Evolutionary conservation across 495 filamentous ascomycete genomes (phyloP), one percentile per base, ranked within the genome.

Genomic region (Penicillium bialowiezense): DNA sequence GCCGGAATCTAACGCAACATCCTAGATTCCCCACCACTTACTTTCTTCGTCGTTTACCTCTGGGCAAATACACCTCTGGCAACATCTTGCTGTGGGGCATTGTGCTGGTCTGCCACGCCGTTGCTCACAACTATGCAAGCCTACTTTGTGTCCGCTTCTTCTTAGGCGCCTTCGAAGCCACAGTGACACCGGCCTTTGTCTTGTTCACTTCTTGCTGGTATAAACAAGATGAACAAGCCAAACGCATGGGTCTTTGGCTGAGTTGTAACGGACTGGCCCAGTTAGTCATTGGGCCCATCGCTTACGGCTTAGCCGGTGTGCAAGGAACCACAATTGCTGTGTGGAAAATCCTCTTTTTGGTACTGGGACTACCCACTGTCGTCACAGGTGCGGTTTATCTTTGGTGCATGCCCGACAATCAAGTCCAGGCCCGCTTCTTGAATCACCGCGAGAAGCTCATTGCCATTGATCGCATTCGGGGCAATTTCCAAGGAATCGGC

Each of bases 131-230:
- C 52, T 82, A 77, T 55, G 35, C 33, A 7, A 50, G 44, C 13
- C 50, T 73, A 17, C 44, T 70, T 0, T 55, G 42, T 42, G 62
- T 73, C 7, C 69, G 82, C 7, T 78, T 81, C 57, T 79, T 85
- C 46, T 58, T 82, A 1, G 82, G 82, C 26, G 60, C 82, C 31
- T 83, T 83, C 44, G 83, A 83, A 69, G 75, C 80, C 24, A 71
- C 75, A 32, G 75, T 82, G 44, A 70, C 68, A 5, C 81, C 80
- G 5, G 75, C 67, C 7, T 62, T 81, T 39, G 73, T 75, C 35
- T 41, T 66, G 3, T 46, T 59, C 34, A 64, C 53, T 32, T 63
- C 59, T 47, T 64, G 75, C 54, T 79, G 76, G 74, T 80, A 79
- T 36, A 77, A 69, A 10, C 64, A 69, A 44, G 58, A 64, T 43